Base-by-base conservation (phyloP, 1,139 yeast genomes). In the Starmera stellimalicola region DNA sequence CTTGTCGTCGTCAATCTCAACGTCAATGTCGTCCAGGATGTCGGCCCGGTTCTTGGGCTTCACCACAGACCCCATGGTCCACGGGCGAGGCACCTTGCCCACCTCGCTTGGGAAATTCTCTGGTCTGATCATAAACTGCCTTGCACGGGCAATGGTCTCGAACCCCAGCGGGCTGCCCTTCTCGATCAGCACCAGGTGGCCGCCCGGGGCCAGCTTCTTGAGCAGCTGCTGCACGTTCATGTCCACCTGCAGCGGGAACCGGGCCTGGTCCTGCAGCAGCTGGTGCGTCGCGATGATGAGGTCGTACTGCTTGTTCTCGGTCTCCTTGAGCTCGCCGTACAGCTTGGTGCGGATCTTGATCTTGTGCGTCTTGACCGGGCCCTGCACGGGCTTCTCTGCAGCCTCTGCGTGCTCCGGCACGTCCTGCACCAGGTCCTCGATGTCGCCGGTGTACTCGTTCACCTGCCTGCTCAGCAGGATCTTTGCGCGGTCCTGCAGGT, bases 91-190 rank as follows among this genome's bases (percentile, higher is more conserved):
- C 16, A 75, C 65, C 50, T 81, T 80, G 1, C 80, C 79, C 16
- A 57, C 51, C 42, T 76, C 83, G 4, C 58, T 54, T 7, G 60
- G 65, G 43, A 62, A 66, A 6, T 74, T 70, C 48, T 84, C 94
- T 0, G 96, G 95, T 42, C 96, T 70, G 16, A 91, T 62, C 74
- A 87, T 74, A 8, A 84, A 57, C 55, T 91, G 95, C 48, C 98
- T 68, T 2, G 97, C 96, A 37, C 95, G 68, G 0, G 95, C 94
- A 39, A 87, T 70, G 6, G 77, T 68, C 56, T 91, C 97, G 51
- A 85, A 85, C 0, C 97, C 97, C 25, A 77, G 56, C 0, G 96
- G 84, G 37, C 82, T 84, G 3, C 98, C 98, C 43, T 96, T 68
- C 58, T 91, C 97, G 3, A 88, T 62, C 7, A 91, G 56, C 1